A percentile compares a stretch with the other conserved stretches of the same genome.
phyloP scores from a whole-genome alignment of 2,329 filamentous ascomycete species.

The Endoconidiophora laricicola region DNA sequence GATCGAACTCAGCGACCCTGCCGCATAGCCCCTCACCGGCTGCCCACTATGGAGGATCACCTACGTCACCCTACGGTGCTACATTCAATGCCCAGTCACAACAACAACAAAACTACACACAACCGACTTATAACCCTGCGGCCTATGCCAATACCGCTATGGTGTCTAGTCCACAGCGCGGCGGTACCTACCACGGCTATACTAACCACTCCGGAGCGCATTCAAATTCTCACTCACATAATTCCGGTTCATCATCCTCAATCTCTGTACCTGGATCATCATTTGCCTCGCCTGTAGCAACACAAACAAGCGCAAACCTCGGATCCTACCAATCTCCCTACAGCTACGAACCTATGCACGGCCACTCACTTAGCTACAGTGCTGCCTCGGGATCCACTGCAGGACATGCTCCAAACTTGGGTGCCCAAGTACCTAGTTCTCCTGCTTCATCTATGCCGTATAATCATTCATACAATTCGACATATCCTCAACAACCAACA shows the following conservation, averaged over 20 bases:
- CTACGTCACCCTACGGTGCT: slow-evolving; percentile 4
- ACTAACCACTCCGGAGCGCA: slow-evolving; percentile 18
- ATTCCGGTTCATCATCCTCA: slow-evolving; percentile 2
- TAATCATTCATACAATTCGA: not conserved
- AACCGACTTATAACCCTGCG: slow-evolving; percentile 41
- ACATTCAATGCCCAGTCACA: slow-evolving; percentile 13
- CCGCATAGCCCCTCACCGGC: slow-evolving; percentile 16
- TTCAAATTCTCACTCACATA: slow-evolving; percentile 9
- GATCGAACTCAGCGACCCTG: slow-evolving; percentile 4
- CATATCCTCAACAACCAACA: too few relatives aligned
- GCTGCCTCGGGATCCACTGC: not conserved
- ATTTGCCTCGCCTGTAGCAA: slow-evolving; percentile 9
- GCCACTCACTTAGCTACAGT: slow-evolving; percentile 6
- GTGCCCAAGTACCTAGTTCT: not conserved
- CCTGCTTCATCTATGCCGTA: slow-evolving; percentile 3
- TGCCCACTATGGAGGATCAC: slow-evolving; percentile 7
- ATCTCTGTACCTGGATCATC: slow-evolving; percentile 15
- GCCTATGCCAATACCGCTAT: slow-evolving; percentile 33
- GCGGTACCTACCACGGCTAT: slow-evolving; percentile 33
- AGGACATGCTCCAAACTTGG: slow-evolving; percentile 1
- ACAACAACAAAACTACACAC: slow-evolving; percentile 46
- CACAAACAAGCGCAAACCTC: slow-evolving; percentile 2
- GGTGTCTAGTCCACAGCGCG: slow-evolving; percentile 27
- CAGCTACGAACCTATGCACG: not conserved
- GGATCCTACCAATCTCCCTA: not conserved